Base-by-base conservation (phyloP, 1,284 basidiomycete genomes). In the Grifola frondosa region DNA sequence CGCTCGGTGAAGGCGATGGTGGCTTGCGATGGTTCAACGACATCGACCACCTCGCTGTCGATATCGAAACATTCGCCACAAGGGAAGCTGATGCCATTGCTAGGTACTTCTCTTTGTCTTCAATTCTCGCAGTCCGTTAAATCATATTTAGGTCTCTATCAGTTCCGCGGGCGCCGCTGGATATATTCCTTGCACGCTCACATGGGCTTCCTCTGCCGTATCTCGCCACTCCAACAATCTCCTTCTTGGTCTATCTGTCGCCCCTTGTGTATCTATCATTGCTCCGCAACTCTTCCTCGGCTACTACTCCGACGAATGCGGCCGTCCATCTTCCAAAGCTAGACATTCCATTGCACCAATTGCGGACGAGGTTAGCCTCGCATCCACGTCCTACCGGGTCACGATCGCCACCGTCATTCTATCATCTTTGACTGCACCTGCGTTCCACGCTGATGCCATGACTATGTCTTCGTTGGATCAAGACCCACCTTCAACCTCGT, bases 11-110 rank as follows among this genome's bases (percentile, higher is more conserved):
- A 61, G 76, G 78, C 4, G 78, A 81, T 37, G 73, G 72, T 30
- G 87, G 86, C 1, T 70, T 84, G 24, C 71, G 78, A 36, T 90
- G 88, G 88, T 88, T 90, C 57, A 78, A 71, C 35, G 81, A 82
- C 52, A 67, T 83, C 24, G 74, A 81, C 56, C 61, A 71, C 22
- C 63, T 85, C 19, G 74, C 71, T 37, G 64, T 71, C 12, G 68
- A 70, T 19, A 60, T 79, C 2, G 75, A 78, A 46, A 62, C 58
- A 6, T 66, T 84, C 42, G 74, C 81, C 1, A 69, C 66, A 46
- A 68, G 61, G 12, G 84, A 88, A 62, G 77, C 77, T 1, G 61
- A 69, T 26, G 67, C 62, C 0, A 62, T 84, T 13, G 71, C 76
- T 29, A 70, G 62, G 83, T 85, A 58, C 45, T 78, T 70, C 5